Conservation (phyloP, 768 basidiomycete species). For the Coprinopsis sp. region DNA sequence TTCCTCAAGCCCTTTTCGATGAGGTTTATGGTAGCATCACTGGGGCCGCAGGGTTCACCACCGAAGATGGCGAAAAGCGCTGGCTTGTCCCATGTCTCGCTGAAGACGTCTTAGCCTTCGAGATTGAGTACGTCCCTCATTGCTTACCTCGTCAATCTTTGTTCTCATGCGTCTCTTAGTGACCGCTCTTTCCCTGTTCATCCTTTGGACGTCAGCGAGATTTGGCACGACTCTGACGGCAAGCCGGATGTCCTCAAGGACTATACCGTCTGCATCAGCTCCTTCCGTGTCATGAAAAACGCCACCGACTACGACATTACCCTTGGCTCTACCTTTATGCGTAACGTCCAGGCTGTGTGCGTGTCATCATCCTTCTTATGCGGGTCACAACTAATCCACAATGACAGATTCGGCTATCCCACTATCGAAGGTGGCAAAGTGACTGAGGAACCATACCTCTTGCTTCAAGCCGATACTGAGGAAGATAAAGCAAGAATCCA, state of each 20-base stretch:
- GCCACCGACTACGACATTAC: background rate
- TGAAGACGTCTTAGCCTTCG: background rate
- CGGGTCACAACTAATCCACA: background rate
- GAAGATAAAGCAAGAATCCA: too few species aligned
- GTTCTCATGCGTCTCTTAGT: background rate
- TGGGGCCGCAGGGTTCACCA: background rate
- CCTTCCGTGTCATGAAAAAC: background rate
- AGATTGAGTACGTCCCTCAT: background rate
- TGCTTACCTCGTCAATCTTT: background rate
- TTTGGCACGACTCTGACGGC: background rate
- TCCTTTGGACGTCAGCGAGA: background rate
- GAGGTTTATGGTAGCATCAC: background rate
- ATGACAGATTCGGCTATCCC: background rate
- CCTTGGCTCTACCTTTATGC: background rate
- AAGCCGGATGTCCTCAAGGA: background rate
- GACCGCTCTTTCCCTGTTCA: background rate
- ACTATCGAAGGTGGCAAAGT: too few species aligned
- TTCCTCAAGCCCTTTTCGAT: background rate
- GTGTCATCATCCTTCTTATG: background rate
- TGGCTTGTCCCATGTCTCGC: background rate
- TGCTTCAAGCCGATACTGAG: too few species aligned
- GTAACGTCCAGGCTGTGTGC: background rate
- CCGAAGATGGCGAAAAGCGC: background rate
- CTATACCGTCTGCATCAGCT: background rate
- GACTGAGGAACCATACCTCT: too few species aligned